These are phyloP conservation scores for Hemisphaericaspora lyxosophila DNA, from an alignment of 1,139 yeast species.

Conservation along the genomic window DNA sequence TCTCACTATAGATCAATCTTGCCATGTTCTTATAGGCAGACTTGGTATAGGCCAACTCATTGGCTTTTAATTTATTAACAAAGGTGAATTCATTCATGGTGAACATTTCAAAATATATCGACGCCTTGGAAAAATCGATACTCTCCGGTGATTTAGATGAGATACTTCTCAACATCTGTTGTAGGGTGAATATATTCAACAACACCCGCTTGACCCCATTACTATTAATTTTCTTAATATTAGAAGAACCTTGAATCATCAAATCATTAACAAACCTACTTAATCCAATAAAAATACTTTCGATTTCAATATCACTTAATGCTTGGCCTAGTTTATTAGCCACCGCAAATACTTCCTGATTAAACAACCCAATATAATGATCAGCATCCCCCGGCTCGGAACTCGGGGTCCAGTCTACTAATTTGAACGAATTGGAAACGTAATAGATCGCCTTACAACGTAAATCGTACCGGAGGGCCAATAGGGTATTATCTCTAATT, in stretches of 20 bases:
- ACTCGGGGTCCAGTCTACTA: conserved; percentile 44
- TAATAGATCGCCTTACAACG: conserved; percentile 62
- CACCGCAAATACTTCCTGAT: conserved; percentile 54
- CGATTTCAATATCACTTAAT: conserved; percentile 28
- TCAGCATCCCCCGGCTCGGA: conserved; percentile 67
- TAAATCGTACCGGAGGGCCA: conserved; percentile 65
- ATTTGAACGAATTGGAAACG: conserved; percentile 48
- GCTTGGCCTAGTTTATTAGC: conserved; percentile 41
- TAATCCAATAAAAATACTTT: conserved; percentile 50
- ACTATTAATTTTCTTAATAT: conserved; percentile 55
- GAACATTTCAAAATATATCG: conserved; percentile 59
- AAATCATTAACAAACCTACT: conserved; percentile 57
- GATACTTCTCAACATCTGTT: conserved; percentile 70
- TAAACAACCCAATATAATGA: conserved; percentile 56
- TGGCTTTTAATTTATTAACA: conserved; percentile 23
- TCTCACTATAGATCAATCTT: conserved; percentile 45
- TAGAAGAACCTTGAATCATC: conserved; percentile 59
- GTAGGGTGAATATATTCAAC: conserved; percentile 69
- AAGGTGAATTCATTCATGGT: conserved; percentile 41
- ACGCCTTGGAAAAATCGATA: conserved; percentile 59
- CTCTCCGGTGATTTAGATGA: conserved; percentile 54
- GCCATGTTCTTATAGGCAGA: conserved; percentile 36
- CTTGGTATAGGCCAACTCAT: conserved; percentile 18
- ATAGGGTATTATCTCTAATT: conserved; percentile 49
- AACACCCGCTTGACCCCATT: conserved; percentile 69